phyloP scores from a whole-genome alignment of 441 rosid species.

The Corymbia citriodora region DNA sequence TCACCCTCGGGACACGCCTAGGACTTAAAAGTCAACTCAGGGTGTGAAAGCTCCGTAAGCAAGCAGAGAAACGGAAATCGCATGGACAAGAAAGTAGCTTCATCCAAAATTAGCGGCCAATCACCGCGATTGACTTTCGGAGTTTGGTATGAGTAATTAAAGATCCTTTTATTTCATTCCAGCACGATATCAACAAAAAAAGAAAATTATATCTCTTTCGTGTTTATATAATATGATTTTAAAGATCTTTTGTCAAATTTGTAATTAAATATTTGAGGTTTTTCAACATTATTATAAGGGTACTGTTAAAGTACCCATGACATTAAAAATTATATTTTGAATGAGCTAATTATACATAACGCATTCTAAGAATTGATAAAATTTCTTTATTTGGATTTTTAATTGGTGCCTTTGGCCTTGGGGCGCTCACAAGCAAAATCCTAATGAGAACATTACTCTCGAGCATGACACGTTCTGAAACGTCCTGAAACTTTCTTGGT shows the following conservation, averaged over 20 bases:
- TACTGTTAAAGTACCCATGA: accelerated
- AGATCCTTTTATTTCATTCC: not conserved
- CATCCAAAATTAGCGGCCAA: not conserved
- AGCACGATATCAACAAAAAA: not conserved
- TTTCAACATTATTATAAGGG: not conserved
- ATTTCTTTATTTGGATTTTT: not conserved
- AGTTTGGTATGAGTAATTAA: not conserved
- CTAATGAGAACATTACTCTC: not conserved
- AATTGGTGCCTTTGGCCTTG: no score
- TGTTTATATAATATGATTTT: not conserved
- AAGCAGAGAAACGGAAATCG: not conserved
- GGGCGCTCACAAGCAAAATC: not conserved
- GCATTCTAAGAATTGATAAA: not conserved
- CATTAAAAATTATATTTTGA: not conserved
- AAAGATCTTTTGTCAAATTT: not conserved
- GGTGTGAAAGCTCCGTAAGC: not conserved
- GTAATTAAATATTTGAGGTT: not conserved
- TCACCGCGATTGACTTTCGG: not conserved
- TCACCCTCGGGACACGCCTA: not conserved
- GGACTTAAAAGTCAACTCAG: not conserved
- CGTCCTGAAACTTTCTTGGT: not conserved
- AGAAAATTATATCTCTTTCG: not conserved
- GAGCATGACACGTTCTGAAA: not conserved
- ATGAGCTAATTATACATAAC: not conserved
- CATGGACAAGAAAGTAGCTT: not conserved